Evolutionary conservation across 2,329 filamentous ascomycete species (phyloP), one percentile per base, ranked within the genome.

Genomic region (Xylaria sp.): DNA sequence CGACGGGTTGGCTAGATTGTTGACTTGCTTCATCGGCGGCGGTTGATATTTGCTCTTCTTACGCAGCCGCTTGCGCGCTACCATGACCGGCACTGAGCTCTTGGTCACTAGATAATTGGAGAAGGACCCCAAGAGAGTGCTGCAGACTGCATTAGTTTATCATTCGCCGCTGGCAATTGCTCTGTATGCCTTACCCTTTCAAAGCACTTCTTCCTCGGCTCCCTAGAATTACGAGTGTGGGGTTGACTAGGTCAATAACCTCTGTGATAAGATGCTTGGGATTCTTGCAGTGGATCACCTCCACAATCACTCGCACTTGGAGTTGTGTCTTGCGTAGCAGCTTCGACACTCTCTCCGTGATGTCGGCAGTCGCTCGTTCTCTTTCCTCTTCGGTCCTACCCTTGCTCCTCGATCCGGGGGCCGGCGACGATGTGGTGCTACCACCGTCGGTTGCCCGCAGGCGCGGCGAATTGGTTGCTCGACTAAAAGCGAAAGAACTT

Each of bases 221-320:
- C 56, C 96, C 96, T 65, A 98, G 88, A 72, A 99, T 93, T 22
- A 97, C 95, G 66, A 99, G 83, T 1, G 95, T 98, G 4, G 96
- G 96, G 71, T 91, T 92, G 59, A 98, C 87, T 70, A 93, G 88
- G 78, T 99, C 96, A 79, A 99, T 98, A 81, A 97, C 94, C 82
- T 98, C 96, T 0, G 94, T 97, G 70, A 99, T 94, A 82, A 98
- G 86, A 78, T 97, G 94, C 79, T 96, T 95, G 3, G 96, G 94
- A 75, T 92, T 97, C 85, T 97, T 98, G 89, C 96, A 98, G 80
- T 98, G 96, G 72, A 99, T 91, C 31, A 98, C 95, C 80, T 99
- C 96, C 38, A 99, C 91, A 57, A 97, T 93, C 54, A 97, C 92
- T 65, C 94, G 89, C 55, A 97, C 94, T 78, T 99, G 95, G 65